Evolutionary conservation across 169 alveolate genomes (phyloP).

Genomic region (Eimeria mitis): DNA sequence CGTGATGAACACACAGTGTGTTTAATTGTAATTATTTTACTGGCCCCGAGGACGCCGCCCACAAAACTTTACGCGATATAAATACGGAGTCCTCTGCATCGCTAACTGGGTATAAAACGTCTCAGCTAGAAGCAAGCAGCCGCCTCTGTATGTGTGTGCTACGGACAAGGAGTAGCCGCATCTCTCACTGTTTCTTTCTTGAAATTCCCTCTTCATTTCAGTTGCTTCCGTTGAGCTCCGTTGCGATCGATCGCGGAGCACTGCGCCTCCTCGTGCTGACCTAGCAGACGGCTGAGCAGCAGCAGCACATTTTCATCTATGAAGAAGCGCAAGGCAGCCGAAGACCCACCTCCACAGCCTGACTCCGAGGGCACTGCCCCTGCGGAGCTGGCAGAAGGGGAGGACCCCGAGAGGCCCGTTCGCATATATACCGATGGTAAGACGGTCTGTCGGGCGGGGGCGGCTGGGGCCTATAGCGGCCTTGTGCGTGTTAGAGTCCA

Average conservation of each 20-base stretch:
- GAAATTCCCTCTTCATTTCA: neutral
- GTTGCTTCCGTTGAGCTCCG: neutral
- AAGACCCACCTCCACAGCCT: conserved; percentile 50
- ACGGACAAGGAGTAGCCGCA: neutral
- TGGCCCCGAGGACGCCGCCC: neutral
- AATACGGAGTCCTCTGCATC: neutral
- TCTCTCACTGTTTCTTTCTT: neutral
- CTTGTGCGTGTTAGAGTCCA: neutral
- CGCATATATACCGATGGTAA: conserved; percentile 78
- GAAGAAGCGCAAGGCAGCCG: conserved; percentile 72
- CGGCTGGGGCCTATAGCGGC: neutral
- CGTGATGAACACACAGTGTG: neutral
- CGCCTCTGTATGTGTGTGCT: neutral
- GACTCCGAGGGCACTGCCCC: conserved; percentile 72
- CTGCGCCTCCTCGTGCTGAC: neutral
- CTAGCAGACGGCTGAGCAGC: neutral
- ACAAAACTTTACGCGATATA: neutral
- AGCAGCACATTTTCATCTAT: neutral
- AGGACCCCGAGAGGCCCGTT: conserved; percentile 68
- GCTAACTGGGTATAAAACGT: neutral
- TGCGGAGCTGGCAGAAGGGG: conserved; percentile 75
- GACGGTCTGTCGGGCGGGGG: neutral
- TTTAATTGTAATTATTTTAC: neutral
- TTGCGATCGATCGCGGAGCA: neutral
- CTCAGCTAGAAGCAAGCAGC: neutral